Evolutionary conservation across 768 basidiomycete genomes (phyloP), one percentile per base, ranked within the genome.

Genomic region (Auricularia sp.): DNA sequence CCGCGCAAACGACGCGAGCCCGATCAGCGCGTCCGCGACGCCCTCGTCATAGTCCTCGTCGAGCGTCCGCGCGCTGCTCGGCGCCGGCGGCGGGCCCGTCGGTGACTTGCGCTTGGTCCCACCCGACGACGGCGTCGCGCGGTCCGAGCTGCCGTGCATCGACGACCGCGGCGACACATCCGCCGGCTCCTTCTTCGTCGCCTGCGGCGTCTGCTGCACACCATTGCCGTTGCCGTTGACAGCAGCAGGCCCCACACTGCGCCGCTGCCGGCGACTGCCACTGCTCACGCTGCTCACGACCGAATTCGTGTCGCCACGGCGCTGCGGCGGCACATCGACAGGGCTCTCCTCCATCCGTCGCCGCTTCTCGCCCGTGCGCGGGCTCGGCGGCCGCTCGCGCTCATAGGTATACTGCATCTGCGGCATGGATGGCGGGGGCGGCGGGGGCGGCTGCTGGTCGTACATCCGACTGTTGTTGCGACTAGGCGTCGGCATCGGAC

Each of bases 11-110:
- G 18, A 33, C 14, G 87, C 75, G 65, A 97, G 79, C 2, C 82
- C 84, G 74, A 97, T 90, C 39, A 97, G 77, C 0, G 90, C 84
- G 68, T 93, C 92, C 3, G 91, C 85, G n/a, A 86, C 90, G 33
- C 88, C 90, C 73, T 94, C 94, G 69, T 98, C 94, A 69, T 97
- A 97, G 69, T 97, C 90, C 68, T 98, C 94, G 70, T 97, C 93
- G 18, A 95, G 82, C 1, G 83, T 76, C 6, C 94, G 81, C 11
- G 84, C 39, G 39, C 39, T 42, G 78, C 6, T 87, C 85, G 18
- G 82, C 35, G 68, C 39, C 16, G 43, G 83, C 75, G 62, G 84
- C 21, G 79, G 81, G 64, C 80, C 83, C 1, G 83, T 89, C 1
- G 89, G 88, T 36, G 87, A 89, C 2, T 51, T 16, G 56, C 56